phyloP scores from a whole-genome alignment of 352 stramenopile genomes.

The Achlya hypogyna region DNA sequence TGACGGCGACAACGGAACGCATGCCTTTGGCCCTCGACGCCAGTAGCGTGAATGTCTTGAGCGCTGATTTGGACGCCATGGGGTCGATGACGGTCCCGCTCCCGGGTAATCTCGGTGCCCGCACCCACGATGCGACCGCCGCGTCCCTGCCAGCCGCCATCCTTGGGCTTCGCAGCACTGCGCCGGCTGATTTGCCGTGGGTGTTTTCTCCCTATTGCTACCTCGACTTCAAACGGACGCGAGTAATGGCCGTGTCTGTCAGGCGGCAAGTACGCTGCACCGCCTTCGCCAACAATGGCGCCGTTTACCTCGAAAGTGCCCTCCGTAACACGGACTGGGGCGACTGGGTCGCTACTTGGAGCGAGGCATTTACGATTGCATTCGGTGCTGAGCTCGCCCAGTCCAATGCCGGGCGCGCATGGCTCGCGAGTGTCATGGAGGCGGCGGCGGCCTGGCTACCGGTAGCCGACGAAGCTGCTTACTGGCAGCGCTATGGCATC shows the following conservation, averaged over 20 bases:
- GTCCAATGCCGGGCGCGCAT: background rate
- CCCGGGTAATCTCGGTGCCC: background rate
- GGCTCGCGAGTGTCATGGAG: background rate
- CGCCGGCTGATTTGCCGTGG: background rate
- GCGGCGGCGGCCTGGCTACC: background rate
- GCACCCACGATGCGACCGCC: background rate
- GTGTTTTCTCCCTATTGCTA: background rate
- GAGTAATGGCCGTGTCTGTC: background rate
- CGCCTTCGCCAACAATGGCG: background rate
- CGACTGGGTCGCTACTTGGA: background rate
- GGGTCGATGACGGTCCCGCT: background rate
- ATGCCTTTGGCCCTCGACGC: background rate
- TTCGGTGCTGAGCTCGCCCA: background rate
- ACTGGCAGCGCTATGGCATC: background rate
- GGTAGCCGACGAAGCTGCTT: background rate
- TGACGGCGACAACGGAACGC: background rate
- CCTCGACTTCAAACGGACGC: background rate
- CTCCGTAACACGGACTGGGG: slow-evolving; percentile 8
- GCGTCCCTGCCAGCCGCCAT: background rate
- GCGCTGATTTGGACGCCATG: background rate
- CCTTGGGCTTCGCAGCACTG: background rate
- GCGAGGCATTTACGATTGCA: background rate
- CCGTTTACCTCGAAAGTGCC: slow-evolving; percentile 8
- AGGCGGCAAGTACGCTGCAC: background rate
- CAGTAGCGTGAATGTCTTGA: background rate